These are phyloP conservation scores for Ochetophila trinervis DNA, from an alignment of 306 rosid species.

Conservation along the genomic window DNA sequence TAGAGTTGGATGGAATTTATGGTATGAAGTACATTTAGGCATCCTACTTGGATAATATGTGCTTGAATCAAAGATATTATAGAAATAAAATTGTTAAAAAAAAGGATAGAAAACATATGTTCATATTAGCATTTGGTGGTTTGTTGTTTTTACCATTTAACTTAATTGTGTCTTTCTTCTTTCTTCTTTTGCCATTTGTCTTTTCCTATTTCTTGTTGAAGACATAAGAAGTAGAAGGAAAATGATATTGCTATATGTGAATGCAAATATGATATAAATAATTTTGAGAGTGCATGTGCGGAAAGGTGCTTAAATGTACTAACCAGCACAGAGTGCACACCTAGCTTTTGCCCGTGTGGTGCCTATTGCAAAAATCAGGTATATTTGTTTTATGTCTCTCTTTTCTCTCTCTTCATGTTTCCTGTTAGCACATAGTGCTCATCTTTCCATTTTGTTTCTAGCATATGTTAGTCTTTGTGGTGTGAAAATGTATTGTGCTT, in stretches of 20 bases:
- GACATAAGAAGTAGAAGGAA: constrained; percentile 84
- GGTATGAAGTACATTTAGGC: too few relatives aligned
- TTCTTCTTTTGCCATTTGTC: constrained; percentile 5
- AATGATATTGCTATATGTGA: constrained; percentile 83
- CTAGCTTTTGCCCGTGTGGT: constrained; percentile 72
- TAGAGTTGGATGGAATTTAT: too few relatives aligned
- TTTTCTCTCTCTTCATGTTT: background rate
- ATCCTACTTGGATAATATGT: too few relatives aligned
- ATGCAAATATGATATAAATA: constrained; percentile 47
- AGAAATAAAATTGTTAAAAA: too few relatives aligned
- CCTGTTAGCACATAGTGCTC: background rate
- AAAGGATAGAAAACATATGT: background rate
- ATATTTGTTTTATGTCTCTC: background rate
- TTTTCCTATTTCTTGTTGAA: constrained; percentile 15
- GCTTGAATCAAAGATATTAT: too few relatives aligned
- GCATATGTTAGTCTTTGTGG: background rate
- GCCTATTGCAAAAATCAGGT: constrained; percentile 83
- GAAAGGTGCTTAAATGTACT: constrained; percentile 81
- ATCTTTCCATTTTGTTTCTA: background rate
- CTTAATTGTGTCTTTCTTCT: background rate
- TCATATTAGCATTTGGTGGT: background rate
- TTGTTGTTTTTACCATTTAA: background rate
- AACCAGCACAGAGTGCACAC: constrained; percentile 93
- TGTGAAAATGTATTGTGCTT: too few relatives aligned
- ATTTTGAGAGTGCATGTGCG: constrained; percentile 77